These are phyloP conservation scores for Blastobotrys mokoenaii DNA, from an alignment of 805 yeast genomes.

Conservation along the genomic window DNA sequence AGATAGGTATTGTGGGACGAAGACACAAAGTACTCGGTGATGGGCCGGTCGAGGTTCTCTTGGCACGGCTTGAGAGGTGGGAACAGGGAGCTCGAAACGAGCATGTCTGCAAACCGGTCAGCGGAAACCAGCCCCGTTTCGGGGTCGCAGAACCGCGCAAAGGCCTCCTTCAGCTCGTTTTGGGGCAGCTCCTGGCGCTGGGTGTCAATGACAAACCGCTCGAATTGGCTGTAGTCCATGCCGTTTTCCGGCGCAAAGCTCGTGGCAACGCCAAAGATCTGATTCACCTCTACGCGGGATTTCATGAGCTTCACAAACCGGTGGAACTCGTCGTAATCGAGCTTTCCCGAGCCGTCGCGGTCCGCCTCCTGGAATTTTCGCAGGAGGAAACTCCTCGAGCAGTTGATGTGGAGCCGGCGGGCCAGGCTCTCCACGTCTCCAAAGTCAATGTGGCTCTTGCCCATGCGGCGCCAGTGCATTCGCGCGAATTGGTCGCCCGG, in stretches of 20 bases:
- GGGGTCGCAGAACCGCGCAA: constrained; percentile 33
- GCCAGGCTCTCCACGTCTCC: constrained; percentile 62
- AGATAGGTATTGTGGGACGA: constrained; percentile 94
- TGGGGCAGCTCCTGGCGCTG: constrained; percentile 42
- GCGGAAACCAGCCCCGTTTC: constrained; percentile 11
- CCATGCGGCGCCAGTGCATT: constrained; percentile 50
- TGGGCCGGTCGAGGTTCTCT: constrained; percentile 51
- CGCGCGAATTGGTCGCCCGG: constrained; percentile 56
- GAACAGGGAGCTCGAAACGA: constrained; percentile 28
- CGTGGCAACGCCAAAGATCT: constrained; percentile 37
- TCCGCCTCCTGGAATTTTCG: constrained; percentile 49
- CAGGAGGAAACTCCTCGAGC: constrained; percentile 45
- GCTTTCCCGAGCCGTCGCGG: constrained; percentile 37
- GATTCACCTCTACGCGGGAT: constrained; percentile 50
- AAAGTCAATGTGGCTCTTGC: constrained; percentile 35
- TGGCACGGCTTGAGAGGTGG: constrained; percentile 11
- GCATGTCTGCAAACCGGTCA: constrained; percentile 33
- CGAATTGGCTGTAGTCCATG: constrained; percentile 27
- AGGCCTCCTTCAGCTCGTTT: constrained; percentile 19
- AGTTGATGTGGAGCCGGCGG: constrained; percentile 60
- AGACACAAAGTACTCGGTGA: constrained; percentile 81
- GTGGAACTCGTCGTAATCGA: constrained; percentile 69
- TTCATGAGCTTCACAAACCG: constrained; percentile 62
- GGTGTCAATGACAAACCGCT: constrained; percentile 35
- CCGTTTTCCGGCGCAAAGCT: constrained; percentile 2